Percentiles rank a stretch among this genome's conserved stretches.
phyloP scores from a whole-genome alignment of 225 moss, liverwort and hornwort genomes.

The Pleurozium schreberi region DNA sequence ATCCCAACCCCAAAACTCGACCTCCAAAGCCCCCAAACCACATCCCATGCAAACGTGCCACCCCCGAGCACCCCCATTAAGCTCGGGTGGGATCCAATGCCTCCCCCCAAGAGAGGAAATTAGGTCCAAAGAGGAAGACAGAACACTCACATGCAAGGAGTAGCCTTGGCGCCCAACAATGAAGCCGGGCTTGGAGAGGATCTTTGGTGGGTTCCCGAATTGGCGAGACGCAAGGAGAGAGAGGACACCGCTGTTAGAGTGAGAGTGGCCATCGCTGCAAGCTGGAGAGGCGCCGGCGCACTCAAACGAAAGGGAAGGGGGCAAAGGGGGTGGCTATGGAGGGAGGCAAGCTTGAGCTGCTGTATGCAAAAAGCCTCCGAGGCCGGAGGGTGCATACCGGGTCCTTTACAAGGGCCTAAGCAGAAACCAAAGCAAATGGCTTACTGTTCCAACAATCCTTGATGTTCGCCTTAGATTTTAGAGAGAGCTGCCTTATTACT shows the following conservation, averaged over 20 bases:
- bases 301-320: neutral
- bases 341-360: neutral
- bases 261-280: slow-evolving; percentile 2
- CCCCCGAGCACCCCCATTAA: neutral
- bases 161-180: neutral
- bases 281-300: neutral
- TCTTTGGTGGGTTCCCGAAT: neutral
- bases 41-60: neutral
- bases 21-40: neutral
- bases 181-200: neutral
- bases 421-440: neutral
- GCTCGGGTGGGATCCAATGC: neutral
- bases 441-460: neutral
- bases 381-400: neutral
- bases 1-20: neutral
- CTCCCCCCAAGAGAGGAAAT: neutral
- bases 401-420: neutral
- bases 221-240: neutral
- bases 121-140: neutral
- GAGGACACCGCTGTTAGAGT: neutral
- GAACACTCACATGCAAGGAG: neutral
- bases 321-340: neutral
- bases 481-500: neutral
- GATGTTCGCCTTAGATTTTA: neutral
- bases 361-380: neutral